Conservation (phyloP, 768 basidiomycete species). For the Naganishia vaughanmartiniae region DNA sequence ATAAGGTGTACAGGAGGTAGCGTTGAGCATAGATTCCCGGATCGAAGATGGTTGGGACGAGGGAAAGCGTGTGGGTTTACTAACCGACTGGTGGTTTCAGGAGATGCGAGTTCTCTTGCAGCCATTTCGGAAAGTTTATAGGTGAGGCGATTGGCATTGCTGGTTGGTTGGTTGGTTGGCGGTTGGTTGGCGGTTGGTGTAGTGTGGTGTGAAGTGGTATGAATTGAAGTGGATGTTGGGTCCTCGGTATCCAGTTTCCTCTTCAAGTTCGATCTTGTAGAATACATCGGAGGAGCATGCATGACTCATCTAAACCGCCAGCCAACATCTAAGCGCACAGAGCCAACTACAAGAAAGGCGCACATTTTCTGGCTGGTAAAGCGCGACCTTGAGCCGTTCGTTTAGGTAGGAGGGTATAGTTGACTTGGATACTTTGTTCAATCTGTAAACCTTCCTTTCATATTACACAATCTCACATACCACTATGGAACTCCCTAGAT, state of each 20-base stretch:
- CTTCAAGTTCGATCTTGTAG: not conserved
- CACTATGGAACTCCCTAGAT: conserved; percentile 7
- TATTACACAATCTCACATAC: not conserved
- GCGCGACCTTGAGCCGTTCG: not conserved
- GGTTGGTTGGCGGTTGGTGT: not conserved
- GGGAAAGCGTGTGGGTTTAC: conserved; percentile 60
- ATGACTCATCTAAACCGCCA: not conserved
- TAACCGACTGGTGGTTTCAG: conserved; percentile 92
- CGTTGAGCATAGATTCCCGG: not conserved
- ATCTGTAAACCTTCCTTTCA: not conserved
- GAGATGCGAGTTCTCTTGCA: conserved; percentile 71
- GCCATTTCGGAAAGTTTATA: conserved; percentile 86
- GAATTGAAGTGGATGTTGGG: too few relatives aligned
- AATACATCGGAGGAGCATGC: not conserved
- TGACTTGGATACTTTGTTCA: not conserved
- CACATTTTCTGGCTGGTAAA: conserved; percentile 15
- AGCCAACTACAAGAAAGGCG: conserved; percentile 11
- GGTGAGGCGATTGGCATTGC: conserved; percentile 73
- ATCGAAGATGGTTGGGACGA: conserved; percentile 46
- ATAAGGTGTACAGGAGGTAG: not conserved
- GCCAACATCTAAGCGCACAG: not conserved
- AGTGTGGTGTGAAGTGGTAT: too few relatives aligned
- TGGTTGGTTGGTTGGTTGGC: not conserved
- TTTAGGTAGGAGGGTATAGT: not conserved
- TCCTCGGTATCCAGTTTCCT: not conserved